A percentile compares a stretch with the other conserved stretches of the same genome.
Evolutionary conservation across 805 yeast species (phyloP).

Genomic region (Lipomyces kockii): DNA sequence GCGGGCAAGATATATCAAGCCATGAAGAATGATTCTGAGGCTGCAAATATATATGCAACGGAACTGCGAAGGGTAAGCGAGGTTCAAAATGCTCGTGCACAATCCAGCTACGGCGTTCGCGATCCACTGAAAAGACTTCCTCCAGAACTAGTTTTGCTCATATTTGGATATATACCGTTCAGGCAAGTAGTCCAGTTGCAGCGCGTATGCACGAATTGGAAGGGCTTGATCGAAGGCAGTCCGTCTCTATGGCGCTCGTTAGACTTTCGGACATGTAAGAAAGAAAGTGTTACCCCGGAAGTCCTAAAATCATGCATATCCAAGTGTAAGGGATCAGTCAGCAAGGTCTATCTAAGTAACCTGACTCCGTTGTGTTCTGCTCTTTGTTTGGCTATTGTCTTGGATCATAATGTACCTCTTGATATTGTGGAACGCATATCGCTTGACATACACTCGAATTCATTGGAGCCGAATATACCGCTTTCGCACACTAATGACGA

Average conservation of each 20-base stretch:
- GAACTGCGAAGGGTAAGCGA: neutral
- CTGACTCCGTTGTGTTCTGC: neutral
- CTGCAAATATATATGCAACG: neutral
- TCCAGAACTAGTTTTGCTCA: neutral
- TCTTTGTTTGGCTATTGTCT: neutral
- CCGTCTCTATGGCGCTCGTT: conserved; percentile 3
- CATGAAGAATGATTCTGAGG: conserved; percentile 1
- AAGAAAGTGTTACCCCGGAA: neutral
- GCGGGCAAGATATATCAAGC: neutral
- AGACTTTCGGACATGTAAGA: conserved; percentile 1
- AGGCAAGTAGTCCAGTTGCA: conserved; percentile 1
- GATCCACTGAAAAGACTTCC: neutral
- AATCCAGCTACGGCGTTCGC: neutral
- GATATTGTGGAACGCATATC: neutral
- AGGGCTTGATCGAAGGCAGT: neutral
- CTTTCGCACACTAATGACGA: neutral
- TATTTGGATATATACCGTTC: conserved; percentile 2
- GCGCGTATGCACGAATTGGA: neutral
- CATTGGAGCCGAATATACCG: neutral
- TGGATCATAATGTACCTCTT: neutral
- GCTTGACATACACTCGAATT: neutral
- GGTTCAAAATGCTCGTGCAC: neutral
- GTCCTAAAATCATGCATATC: neutral
- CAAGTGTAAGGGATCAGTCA: neutral
- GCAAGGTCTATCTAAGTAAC: neutral